phyloP scores from a whole-genome alignment of 352 stramenopile genomes.

The Phytophthora hibernalis region DNA sequence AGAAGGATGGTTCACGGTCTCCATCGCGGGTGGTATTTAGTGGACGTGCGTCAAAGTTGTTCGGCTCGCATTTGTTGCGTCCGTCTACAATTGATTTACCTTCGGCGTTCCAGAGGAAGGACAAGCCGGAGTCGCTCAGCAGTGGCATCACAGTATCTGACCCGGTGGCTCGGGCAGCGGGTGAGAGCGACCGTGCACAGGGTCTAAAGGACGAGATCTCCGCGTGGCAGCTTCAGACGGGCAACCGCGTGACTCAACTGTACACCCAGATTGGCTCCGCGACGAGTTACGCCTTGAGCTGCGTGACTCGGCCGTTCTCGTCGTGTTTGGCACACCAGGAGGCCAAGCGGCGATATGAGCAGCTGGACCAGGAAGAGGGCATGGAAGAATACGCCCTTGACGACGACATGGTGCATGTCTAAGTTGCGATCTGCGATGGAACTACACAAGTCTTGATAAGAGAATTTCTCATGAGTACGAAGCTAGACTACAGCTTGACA shows the following conservation, averaged over 20 bases:
- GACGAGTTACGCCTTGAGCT: conserved; percentile 37
- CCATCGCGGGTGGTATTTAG: conserved; percentile 70
- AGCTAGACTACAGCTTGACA: not conserved
- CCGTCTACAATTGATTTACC: conserved; percentile 65
- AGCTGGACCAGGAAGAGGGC: conserved; percentile 46
- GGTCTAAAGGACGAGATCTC: conserved; percentile 56
- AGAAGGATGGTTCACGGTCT: conserved; percentile 30
- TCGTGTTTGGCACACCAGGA: conserved; percentile 44
- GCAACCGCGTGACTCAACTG: conserved; percentile 37
- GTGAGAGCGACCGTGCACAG: conserved; percentile 37
- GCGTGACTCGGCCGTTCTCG: conserved; percentile 40
- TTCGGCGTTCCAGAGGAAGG: conserved; percentile 29
- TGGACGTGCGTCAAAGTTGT: conserved; percentile 76
- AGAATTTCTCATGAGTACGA: conserved; percentile 1
- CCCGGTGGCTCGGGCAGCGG: conserved; percentile 35
- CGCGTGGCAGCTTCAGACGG: conserved; percentile 47
- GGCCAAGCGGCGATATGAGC: conserved; percentile 36
- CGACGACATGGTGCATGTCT: conserved; percentile 40
- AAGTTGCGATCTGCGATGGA: conserved; percentile 1
- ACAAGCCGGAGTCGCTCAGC: conserved; percentile 14
- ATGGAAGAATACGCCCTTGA: conserved; percentile 49
- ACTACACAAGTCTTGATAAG: not conserved
- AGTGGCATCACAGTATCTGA: conserved; percentile 33
- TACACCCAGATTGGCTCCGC: conserved; percentile 41
- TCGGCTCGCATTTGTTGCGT: conserved; percentile 69